Conservation (phyloP, 805 yeast genomes). For the Saturnispora sanitii region DNA sequence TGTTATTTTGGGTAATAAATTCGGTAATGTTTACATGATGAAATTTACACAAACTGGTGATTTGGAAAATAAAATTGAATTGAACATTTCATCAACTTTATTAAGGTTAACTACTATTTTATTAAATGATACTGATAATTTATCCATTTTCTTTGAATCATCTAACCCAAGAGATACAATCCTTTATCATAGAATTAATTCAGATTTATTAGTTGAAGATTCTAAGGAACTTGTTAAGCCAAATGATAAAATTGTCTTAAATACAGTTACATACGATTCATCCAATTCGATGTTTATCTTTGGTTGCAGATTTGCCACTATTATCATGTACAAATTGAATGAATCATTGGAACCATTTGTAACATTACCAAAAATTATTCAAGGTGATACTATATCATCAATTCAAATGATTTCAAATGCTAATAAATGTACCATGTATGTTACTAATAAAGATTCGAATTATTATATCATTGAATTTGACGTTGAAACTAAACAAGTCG, state of each 20-base stretch:
- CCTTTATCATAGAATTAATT: conserved; percentile 30
- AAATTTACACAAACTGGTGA: conserved; percentile 32
- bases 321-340: conserved; percentile 43
- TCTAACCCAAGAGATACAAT: conserved; percentile 57
- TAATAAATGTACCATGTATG: conserved; percentile 19
- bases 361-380: conserved; percentile 39
- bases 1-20: conserved; percentile 23
- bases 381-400: conserved; percentile 64
- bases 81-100: conserved; percentile 26
- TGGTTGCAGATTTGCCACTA: conserved; percentile 64
- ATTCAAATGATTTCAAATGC: conserved; percentile 30
- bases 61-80: conserved; percentile 17
- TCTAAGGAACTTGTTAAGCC: conserved; percentile 18
- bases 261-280: conserved; percentile 41
- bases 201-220: conserved; percentile 18
- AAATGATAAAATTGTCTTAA: conserved; percentile 39
- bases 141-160: conserved; percentile 46
- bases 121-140: conserved; percentile 20
- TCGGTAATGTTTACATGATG: conserved; percentile 36
- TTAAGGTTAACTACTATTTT: conserved; percentile 41
- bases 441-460: conserved; percentile 61
- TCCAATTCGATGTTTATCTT: conserved; percentile 37
- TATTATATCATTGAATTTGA: conserved; percentile 35
- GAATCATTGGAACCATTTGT: conserved; percentile 17
- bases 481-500: conserved; percentile 1